Conservation (phyloP, 805 yeast species). For the Kuraishia cidri region DNA sequence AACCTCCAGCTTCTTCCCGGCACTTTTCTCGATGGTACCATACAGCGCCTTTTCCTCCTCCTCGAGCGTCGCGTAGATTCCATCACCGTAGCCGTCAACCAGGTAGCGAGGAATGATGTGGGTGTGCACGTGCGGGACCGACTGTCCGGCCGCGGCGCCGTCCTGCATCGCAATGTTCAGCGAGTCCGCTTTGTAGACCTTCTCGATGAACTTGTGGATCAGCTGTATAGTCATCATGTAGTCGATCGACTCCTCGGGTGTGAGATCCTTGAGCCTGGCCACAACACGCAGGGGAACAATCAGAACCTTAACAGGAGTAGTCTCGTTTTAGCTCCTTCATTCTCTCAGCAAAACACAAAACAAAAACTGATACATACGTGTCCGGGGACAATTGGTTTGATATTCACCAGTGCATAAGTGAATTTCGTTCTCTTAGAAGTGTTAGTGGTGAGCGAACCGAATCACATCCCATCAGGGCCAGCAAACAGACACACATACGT, state of each 20-base stretch:
- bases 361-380: constrained; percentile 36
- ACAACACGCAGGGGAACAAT: constrained; percentile 77
- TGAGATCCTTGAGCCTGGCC: constrained; percentile 58
- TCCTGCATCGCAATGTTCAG: constrained; percentile 92
- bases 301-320: constrained; percentile 39
- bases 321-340: background rate
- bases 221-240: constrained; percentile 69
- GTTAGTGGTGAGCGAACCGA: constrained; percentile 3
- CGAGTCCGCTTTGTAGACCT: constrained; percentile 69
- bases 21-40: constrained; percentile 17
- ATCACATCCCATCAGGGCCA: background rate
- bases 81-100: constrained; percentile 55
- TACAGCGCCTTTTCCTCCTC: constrained; percentile 38
- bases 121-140: constrained; percentile 92
- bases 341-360: too few relatives aligned
- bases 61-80: constrained; percentile 62
- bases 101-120: constrained; percentile 84
- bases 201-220: constrained; percentile 58
- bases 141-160: constrained; percentile 93
- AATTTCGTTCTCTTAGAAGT: constrained; percentile 50
- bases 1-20: constrained; percentile 16
- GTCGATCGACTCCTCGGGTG: constrained; percentile 65
- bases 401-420: constrained; percentile 81
- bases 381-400: constrained; percentile 90
- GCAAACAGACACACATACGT: constrained; percentile 3